Conservation (phyloP, 345 rosid genomes). For the Noccaea bulbosa region DNA sequence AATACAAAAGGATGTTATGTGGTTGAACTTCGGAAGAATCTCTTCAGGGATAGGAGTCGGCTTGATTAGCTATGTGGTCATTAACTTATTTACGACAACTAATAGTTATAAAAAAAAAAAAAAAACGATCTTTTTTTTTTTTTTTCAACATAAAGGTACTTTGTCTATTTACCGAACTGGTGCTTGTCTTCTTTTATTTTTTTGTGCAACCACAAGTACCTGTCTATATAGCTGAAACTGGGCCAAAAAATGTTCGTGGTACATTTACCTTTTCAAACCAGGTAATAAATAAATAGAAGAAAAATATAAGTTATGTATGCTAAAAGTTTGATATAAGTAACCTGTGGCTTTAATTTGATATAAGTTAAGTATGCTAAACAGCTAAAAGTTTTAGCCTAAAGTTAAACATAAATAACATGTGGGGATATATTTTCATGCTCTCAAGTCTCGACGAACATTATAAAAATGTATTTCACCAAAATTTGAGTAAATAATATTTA, state of each 20-base stretch:
- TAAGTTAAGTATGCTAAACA: neutral
- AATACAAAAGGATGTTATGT: slow-evolving; percentile 43
- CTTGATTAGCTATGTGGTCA: slow-evolving; percentile 50
- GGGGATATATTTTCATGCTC: too few relatives aligned
- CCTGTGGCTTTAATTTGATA: neutral
- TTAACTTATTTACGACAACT: slow-evolving; percentile 10
- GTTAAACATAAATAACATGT: neutral
- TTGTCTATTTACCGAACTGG: too few relatives aligned
- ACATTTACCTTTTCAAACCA: slow-evolving; percentile 38
- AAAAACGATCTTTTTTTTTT: too few relatives aligned
- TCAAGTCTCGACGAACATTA: neutral
- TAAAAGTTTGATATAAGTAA: neutral
- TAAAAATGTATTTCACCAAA: neutral
- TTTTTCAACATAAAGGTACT: too few relatives aligned
- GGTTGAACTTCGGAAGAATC: slow-evolving; percentile 48
- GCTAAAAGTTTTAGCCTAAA: neutral
- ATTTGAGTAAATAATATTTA: neutral
- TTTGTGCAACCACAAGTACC: slow-evolving; percentile 32
- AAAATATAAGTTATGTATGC: too few relatives aligned
- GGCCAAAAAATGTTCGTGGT: slow-evolving; percentile 45
- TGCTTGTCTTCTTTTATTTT: neutral
- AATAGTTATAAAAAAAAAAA: too few relatives aligned
- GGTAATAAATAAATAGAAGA: slow-evolving; percentile 14
- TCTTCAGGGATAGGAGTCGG: slow-evolving; percentile 52
- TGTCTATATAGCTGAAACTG: slow-evolving; percentile 46